phyloP scores from a whole-genome alignment of 2,329 filamentous ascomycete species.

The Epichloe gansuensis region DNA sequence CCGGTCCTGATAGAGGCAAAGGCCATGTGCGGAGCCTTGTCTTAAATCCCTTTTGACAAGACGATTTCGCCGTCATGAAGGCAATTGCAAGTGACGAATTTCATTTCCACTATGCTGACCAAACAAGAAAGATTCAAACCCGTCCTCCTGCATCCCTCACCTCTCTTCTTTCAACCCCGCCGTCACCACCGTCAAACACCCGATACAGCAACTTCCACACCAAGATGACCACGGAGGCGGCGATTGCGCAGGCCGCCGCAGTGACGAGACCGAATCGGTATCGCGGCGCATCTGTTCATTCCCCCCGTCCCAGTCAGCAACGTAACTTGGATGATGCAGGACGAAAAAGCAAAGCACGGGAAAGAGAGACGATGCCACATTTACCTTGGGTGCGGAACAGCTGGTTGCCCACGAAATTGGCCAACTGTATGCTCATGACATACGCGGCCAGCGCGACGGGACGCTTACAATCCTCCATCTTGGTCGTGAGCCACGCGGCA shows the following conservation, averaged over 20 bases:
- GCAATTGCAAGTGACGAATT: no score
- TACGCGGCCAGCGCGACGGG: conserved; percentile 18
- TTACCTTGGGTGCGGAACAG: conserved; percentile 15
- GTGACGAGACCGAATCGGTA: conserved; percentile 15
- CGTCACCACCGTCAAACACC: conserved; percentile 16
- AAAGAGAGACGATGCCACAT: no score
- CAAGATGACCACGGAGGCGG: conserved; percentile 14
- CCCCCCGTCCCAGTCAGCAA: no score
- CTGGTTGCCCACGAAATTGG: conserved; percentile 19
- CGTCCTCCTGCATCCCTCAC: not conserved
- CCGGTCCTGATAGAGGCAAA: no score
- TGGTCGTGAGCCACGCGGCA: conserved; percentile 18
- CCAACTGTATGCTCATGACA: conserved; percentile 20
- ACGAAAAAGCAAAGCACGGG: no score
- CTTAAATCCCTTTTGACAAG: no score
- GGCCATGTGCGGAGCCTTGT: no score
- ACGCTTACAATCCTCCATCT: conserved; percentile 18
- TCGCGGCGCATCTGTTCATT: conserved; percentile 13
- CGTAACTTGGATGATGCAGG: no score
- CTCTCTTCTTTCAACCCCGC: conserved; percentile 11
- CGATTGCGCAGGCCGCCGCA: conserved; percentile 15
- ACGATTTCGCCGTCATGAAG: no score
- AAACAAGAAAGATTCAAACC: no score
- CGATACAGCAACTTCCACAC: conserved; percentile 20
- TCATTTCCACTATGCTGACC: no score